Percentiles rank a stretch among this genome's conserved stretches.
These are phyloP conservation scores for Podaxis pistillaris DNA, from an alignment of 768 basidiomycete species.

Conservation along the genomic window DNA sequence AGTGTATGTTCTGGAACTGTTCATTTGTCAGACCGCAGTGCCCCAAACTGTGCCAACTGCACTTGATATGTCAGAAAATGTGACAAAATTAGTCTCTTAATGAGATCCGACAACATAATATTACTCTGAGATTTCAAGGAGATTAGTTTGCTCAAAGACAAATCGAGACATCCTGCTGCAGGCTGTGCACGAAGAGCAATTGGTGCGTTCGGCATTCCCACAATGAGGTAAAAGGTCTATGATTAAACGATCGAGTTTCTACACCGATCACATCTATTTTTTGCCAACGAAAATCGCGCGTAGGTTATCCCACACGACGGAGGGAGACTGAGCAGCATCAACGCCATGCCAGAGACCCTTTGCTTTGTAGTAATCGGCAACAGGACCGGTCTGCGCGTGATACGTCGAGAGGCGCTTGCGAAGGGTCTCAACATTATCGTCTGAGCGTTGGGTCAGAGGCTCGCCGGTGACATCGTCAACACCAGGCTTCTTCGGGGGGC, in stretches of 20 bases:
- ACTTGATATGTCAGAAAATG: too few relatives aligned
- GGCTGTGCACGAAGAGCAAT: background rate
- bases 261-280: constrained; percentile 32
- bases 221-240: constrained; percentile 7
- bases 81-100: too few relatives aligned
- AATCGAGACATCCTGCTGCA: too few relatives aligned
- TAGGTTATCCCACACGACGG: constrained; percentile 87
- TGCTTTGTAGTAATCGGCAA: constrained; percentile 93
- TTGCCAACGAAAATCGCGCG: constrained; percentile 59
- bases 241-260: constrained; percentile 14
- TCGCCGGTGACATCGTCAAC: constrained; percentile 94
- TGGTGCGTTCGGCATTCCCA: background rate
- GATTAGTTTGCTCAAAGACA: too few relatives aligned
- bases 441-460: constrained; percentile 93
- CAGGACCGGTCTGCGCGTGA: constrained; percentile 93
- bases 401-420: constrained; percentile 86
- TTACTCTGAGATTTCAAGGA: too few relatives aligned
- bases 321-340: constrained; percentile 92
- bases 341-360: constrained; percentile 88
- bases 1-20: too few relatives aligned
- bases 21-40: too few relatives aligned
- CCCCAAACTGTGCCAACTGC: too few relatives aligned
- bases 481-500: constrained; percentile 96
- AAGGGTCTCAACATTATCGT: constrained; percentile 96
- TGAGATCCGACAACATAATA: too few relatives aligned